These are phyloP conservation scores for Annona cherimola DNA, from an alignment of 164 flowering plant species.

Conservation along the genomic window DNA sequence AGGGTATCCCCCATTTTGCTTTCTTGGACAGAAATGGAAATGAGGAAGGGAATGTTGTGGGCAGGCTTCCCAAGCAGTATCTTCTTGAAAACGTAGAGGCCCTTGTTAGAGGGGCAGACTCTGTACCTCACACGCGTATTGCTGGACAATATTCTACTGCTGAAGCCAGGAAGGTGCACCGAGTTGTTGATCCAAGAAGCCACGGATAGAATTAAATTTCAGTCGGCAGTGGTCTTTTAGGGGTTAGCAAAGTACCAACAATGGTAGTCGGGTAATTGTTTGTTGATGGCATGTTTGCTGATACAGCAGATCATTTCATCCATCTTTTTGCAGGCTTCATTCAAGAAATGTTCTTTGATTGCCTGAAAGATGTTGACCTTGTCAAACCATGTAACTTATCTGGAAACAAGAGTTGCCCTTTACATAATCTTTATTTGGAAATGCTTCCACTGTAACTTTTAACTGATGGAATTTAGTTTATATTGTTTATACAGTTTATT, in stretches of 20 bases:
- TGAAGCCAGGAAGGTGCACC: constrained; percentile 70
- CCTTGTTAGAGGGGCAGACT: constrained; percentile 66
- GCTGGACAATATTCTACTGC: constrained; percentile 83
- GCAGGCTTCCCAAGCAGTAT: constrained; percentile 67
- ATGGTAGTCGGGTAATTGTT: neutral
- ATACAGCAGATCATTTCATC: neutral
- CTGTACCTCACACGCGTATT: constrained; percentile 79
- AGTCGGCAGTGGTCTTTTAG: neutral
- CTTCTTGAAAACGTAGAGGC: constrained; percentile 80
- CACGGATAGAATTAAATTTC: constrained; percentile 20
- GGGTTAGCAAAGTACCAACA: neutral
- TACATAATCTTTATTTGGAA: neutral
- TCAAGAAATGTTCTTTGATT: neutral
- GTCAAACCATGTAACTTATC: neutral
- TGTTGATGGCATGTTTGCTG: neutral
- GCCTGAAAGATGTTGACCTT: neutral
- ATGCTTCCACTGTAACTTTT: neutral
- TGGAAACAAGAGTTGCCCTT: neutral
- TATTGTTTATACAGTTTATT: too few species aligned
- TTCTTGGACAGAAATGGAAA: constrained; percentile 84
- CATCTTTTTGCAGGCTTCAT: neutral
- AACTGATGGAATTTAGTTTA: neutral
- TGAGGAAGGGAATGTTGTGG: constrained; percentile 93
- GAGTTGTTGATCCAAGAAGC: constrained; percentile 73
- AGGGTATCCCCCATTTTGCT: constrained; percentile 98